phyloP scores from a whole-genome alignment of 140 eudicot genomes.

The Stevia rebaudiana region DNA sequence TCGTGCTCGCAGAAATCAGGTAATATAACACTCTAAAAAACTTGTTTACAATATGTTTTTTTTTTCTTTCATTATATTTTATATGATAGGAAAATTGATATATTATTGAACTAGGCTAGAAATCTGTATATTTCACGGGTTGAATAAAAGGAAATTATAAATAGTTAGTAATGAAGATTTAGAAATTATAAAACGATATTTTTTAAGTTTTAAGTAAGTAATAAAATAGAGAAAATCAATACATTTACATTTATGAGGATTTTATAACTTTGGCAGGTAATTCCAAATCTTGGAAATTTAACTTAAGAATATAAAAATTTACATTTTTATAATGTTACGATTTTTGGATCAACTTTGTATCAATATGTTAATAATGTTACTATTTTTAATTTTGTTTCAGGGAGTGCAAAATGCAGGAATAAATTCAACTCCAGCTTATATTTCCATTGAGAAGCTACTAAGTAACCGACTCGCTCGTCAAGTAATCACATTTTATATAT shows the following conservation, averaged over 20 bases:
- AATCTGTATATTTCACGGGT: no score
- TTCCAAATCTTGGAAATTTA: not conserved
- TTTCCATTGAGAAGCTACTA: slow-evolving; percentile 69
- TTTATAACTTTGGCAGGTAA: not conserved
- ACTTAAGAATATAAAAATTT: no score
- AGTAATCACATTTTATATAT: slow-evolving; percentile 32
- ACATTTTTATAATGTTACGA: no score
- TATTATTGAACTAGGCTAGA: not conserved
- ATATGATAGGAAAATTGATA: not conserved
- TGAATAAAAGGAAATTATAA: no score
- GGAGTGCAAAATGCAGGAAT: slow-evolving; percentile 29
- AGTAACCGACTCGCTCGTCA: slow-evolving; percentile 76
- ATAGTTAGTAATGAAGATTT: no score
- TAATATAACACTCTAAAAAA: not conserved
- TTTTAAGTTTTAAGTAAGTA: no score
- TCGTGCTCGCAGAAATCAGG: slow-evolving; percentile 56
- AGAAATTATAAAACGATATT: no score
- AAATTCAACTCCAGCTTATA: slow-evolving; percentile 25
- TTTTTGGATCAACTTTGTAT: not conserved
- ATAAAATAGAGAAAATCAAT: not conserved
- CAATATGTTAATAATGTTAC: not conserved
- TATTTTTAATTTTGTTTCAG: slow-evolving; percentile 31
- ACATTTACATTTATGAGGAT: not conserved
- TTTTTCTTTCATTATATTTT: not conserved
- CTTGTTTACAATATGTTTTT: not conserved